Conservation (phyloP, 2,329 filamentous ascomycete species). For the Penicillium digitatum region DNA sequence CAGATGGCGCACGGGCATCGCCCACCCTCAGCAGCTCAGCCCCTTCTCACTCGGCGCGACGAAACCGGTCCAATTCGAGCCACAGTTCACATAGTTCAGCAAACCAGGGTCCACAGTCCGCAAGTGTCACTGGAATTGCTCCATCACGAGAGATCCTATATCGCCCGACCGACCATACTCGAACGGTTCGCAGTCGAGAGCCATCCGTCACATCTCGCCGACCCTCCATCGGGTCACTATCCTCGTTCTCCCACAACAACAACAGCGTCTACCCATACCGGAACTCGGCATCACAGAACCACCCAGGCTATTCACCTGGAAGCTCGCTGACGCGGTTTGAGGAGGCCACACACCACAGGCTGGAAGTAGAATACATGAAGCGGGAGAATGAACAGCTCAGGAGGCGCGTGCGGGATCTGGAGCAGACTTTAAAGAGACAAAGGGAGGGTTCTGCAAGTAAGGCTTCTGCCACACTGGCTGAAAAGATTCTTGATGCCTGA, state of each 20-base stretch:
- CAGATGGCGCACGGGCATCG: constrained; percentile 43
- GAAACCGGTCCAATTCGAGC: constrained; percentile 56
- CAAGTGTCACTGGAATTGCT: constrained; percentile 42
- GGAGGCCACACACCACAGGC: constrained; percentile 40
- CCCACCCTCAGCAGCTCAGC: constrained; percentile 46
- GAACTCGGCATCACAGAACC: constrained; percentile 28
- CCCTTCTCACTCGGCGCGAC: constrained; percentile 52
- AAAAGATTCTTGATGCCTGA: constrained; percentile 3
- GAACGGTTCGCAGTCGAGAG: constrained; percentile 40
- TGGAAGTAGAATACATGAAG: constrained; percentile 44
- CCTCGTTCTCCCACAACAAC: constrained; percentile 28
- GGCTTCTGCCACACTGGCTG: neutral
- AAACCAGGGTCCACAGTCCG: constrained; percentile 34
- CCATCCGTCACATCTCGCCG: constrained; percentile 41
- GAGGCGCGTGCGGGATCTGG: constrained; percentile 44
- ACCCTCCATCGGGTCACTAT: constrained; percentile 29
- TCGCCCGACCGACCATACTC: constrained; percentile 25
- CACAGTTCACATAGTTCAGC: constrained; percentile 46
- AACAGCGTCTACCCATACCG: constrained; percentile 30
- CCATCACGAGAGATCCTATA: constrained; percentile 41
- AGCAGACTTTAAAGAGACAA: constrained; percentile 35
- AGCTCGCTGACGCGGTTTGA: constrained; percentile 39
- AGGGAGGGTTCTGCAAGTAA: constrained; percentile 14
- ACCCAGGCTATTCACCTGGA: constrained; percentile 27
- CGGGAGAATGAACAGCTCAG: constrained; percentile 47